A percentile compares a stretch with the other conserved stretches of the same genome.
Conservation (phyloP, 345 rosid genomes). For the Crucihimalaya himalaica region DNA sequence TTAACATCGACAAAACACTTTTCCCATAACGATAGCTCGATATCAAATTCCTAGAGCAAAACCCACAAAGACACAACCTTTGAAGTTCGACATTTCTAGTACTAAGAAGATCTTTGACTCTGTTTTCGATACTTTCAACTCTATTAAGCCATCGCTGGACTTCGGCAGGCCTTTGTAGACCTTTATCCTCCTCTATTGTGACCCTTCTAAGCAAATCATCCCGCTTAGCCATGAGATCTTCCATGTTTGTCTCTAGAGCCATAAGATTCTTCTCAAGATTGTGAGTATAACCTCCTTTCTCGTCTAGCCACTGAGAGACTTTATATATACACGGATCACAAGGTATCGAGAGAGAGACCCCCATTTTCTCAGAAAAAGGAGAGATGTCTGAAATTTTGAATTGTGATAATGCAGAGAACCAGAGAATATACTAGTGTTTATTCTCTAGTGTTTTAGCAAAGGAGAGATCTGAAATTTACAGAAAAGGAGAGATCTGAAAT, state of each 20-base stretch:
- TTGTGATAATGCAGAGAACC: no score
- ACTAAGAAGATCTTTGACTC: not conserved
- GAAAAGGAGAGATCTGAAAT: no score
- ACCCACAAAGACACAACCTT: not conserved
- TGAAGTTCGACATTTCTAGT: not conserved
- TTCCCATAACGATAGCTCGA: not conserved
- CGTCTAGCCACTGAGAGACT: not conserved
- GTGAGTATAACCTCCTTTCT: not conserved
- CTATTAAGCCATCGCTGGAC: slow-evolving; percentile 25
- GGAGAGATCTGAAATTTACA: no score
- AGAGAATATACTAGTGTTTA: no score
- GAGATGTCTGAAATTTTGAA: not conserved
- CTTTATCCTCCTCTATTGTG: slow-evolving; percentile 19
- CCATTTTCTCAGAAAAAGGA: not conserved
- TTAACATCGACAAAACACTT: not conserved
- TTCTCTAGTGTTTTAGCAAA: no score
- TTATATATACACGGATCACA: no score
- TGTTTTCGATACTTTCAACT: not conserved
- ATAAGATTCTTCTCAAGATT: slow-evolving; percentile 4
- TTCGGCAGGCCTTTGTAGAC: not conserved
- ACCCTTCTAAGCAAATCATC: slow-evolving; percentile 18
- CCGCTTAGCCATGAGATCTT: not conserved
- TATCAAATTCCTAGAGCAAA: not conserved
- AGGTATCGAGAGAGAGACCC: not conserved
- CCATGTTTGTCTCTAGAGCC: not conserved